A percentile compares a stretch with the other conserved stretches of the same genome.
Conservation (phyloP, 2,329 filamentous ascomycete species). For the Arthroderma sp. region DNA sequence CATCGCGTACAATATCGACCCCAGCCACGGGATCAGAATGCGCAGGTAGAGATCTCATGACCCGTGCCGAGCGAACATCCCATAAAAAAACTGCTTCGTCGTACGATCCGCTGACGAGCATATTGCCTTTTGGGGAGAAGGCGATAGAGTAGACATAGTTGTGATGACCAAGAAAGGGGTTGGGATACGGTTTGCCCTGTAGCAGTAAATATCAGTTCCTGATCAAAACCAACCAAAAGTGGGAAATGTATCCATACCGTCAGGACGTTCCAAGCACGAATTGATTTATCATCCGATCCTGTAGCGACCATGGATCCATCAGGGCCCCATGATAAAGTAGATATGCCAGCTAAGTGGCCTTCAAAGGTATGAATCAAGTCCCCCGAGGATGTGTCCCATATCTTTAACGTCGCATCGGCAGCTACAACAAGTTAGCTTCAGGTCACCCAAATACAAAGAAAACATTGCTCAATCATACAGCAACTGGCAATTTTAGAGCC, state of each 20-base stretch:
- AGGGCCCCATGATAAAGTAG: constrained; percentile 85
- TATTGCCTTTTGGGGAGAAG: constrained; percentile 96
- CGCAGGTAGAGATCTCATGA: constrained; percentile 84
- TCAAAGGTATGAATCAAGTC: constrained; percentile 76
- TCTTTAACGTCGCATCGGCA: constrained; percentile 78
- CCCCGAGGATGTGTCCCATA: constrained; percentile 74
- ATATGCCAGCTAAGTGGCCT: constrained; percentile 85
- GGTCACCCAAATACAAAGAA: constrained; percentile 3
- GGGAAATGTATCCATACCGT: constrained; percentile 26
- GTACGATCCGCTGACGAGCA: constrained; percentile 87
- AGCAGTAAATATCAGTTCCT: background rate
- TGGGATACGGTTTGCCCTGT: constrained; percentile 44
- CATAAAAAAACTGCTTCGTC: constrained; percentile 95
- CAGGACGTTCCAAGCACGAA: constrained; percentile 71
- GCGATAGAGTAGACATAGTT: constrained; percentile 92
- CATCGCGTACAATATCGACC: constrained; percentile 85
- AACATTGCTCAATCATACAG: constrained; percentile 34
- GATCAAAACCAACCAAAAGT: background rate
- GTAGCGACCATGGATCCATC: constrained; percentile 79
- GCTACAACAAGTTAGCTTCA: constrained; percentile 28
- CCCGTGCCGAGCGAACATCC: constrained; percentile 76
- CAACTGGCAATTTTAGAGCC: constrained; percentile 79
- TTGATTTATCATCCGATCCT: constrained; percentile 91
- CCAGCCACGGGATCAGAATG: constrained; percentile 91
- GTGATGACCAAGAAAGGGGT: constrained; percentile 68